Evolutionary conservation across 306 rosid genomes (phyloP), one percentile per base, ranked within the genome.

Genomic region (Inga leiocalycina): DNA sequence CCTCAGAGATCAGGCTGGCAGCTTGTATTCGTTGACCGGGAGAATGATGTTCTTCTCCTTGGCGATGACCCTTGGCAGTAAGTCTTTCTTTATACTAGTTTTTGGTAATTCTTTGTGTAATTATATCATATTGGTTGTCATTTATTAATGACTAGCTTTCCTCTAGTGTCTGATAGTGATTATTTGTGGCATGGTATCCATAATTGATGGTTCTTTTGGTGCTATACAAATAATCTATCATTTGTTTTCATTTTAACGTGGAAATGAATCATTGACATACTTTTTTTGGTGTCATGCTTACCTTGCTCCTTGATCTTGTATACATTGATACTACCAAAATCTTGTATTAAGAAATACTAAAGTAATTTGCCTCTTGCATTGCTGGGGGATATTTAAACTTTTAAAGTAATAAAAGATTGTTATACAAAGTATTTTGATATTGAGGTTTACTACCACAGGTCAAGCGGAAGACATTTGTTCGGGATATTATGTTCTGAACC

Each of bases 1-100:
- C 95, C 94, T 81, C 91, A 85, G 93, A 94, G 98, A 94, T 94
- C 98, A 94, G 98, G 98, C 98, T 94, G 98, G 98, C 98, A 94
- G 98, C 98, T 94, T 94, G 98, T 94, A 91, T 94, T 94, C 62
- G 94, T 94, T 76, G 98, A 94, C 91, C 90, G 94, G 90, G 98
- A 94, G 94, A 92, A 90, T 84, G 98, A 94, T 81, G 87, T 94
- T 80, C 98, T 94, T 89, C 98, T 94, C 85, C 97, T 94, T 13
- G 98, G 98, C 45, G 98, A 94, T 75, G 95, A 91, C 85, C 95
- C 95, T 71, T 91, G 95, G 95, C 95, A 91, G 95, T 91, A 88
- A 91, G 95, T 89, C 76, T 52, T 32, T 16, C 15, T 76, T n/a
- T 65, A 59, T 74, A 13, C 65, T 46, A 2, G 54, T 44, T 17